A percentile compares a stretch with the other conserved stretches of the same genome.
phyloP scores from a whole-genome alignment of 75 land plant species.

The Cunninghamia lanceolata region DNA sequence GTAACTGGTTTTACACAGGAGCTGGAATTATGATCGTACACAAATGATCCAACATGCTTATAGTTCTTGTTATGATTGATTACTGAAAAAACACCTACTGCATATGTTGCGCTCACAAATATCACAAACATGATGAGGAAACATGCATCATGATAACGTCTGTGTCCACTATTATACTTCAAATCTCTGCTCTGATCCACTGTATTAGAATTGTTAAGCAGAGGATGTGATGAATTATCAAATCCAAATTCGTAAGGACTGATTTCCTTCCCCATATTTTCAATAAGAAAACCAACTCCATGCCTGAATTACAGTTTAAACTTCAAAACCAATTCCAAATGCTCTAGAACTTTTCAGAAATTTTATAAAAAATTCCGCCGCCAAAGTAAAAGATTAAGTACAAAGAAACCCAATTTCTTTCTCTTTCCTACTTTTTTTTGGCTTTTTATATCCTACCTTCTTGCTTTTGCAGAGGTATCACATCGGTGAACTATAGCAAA shows the following conservation, averaged over 20 bases:
- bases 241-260: not conserved
- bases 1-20: slow-evolving; percentile 7
- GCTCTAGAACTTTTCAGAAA: not conserved
- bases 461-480: too few relatives aligned
- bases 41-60: slow-evolving; percentile 26
- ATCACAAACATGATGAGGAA: slow-evolving; percentile 29
- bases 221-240: not conserved
- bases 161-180: slow-evolving; percentile 5
- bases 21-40: slow-evolving; percentile 16
- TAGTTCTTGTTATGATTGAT: slow-evolving; percentile 33
- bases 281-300: not conserved
- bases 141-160: slow-evolving; percentile 31
- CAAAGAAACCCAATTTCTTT: too few relatives aligned
- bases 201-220: not conserved
- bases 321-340: not conserved
- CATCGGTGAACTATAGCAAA: too few relatives aligned
- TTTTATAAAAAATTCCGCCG: not conserved
- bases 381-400: not conserved
- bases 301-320: not conserved
- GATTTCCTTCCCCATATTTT: not conserved
- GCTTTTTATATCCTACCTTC: too few relatives aligned
- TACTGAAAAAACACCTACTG: slow-evolving; percentile 35
- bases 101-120: slow-evolving; percentile 19
- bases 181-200: not conserved
- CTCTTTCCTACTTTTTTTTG: too few relatives aligned